Conservation (phyloP, 148 eudicot species). For the Silene uniflora region DNA sequence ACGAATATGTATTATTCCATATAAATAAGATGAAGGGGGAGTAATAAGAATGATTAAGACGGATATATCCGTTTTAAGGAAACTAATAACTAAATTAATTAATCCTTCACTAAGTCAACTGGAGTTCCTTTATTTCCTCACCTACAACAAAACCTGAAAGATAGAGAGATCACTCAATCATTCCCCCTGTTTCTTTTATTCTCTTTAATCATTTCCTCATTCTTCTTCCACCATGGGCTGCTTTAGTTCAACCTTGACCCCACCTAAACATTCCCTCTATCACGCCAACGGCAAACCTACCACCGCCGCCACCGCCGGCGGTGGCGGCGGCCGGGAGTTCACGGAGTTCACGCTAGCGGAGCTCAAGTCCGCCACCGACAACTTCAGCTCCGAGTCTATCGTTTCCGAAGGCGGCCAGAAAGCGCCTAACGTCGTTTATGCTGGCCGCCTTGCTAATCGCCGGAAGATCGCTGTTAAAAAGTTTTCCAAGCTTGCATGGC, state of each 20-base stretch:
- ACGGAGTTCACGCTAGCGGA: constrained; percentile 57
- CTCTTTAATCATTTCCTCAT: neutral
- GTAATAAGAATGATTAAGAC: too few relatives aligned
- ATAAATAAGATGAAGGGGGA: too few relatives aligned
- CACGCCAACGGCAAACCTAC: constrained; percentile 23
- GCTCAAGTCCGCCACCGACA: constrained; percentile 61
- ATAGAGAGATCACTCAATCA: neutral
- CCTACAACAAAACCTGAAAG: neutral
- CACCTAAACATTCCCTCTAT: constrained; percentile 16
- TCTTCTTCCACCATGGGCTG: constrained; percentile 52
- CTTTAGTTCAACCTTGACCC: constrained; percentile 35
- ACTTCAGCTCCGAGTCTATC: constrained; percentile 63
- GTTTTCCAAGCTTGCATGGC: constrained; percentile 89
- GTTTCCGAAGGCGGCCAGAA: constrained; percentile 85
- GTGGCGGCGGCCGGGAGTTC: constrained; percentile 32
- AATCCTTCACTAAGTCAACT: neutral
- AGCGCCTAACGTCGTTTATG: constrained; percentile 75
- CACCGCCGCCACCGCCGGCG: constrained; percentile 1
- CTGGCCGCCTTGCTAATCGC: constrained; percentile 59
- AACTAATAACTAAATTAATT: neutral
- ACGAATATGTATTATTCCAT: too few relatives aligned
- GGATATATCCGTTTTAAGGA: too few relatives aligned
- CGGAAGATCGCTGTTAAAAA: constrained; percentile 74
- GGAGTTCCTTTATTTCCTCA: neutral
- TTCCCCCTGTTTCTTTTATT: neutral